Base-by-base conservation (phyloP, 345 rosid genomes). In the Mercurialis annua region DNA sequence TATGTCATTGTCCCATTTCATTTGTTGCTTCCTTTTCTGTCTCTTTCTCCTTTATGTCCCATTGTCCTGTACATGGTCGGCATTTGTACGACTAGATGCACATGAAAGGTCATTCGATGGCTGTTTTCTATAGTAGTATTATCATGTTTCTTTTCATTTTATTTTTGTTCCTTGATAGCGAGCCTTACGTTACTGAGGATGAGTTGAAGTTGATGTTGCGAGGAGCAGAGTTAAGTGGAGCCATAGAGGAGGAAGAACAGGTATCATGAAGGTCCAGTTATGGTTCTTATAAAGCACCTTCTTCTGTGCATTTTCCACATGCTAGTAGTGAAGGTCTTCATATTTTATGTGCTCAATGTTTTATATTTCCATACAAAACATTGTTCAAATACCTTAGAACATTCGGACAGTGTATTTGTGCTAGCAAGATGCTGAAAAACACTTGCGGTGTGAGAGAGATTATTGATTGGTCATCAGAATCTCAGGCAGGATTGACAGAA, bases 231-330 rank as follows among this genome's bases (percentile, higher is more conserved):
- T 52, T 94, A 65, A 94, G 99, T 71, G 99, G 99, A 5, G 98
- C 98, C n/a, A 94, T 94, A 68, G 99, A 94, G 80, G 99, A 91
- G 85, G 99, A 94, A 76, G 99, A 94, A 70, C 99, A 94, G 92
- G 98, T 89, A 77, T 70, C 46, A 14, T 10, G 47, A 57, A 31
- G 31, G 42, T 60, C 33, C 21, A 30, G 33, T 9, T 60, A 36
- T 59, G 65, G 17, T 52, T 34, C 51, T 65, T 31, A 48, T 65
- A 24, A 34, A 34, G 24, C 26, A 7, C 27, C 36, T 54, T 5
- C 5, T 29, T 44, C 17, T 49, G 16, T 27, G 15, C 10, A 38
- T 5, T 61, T 61, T 40, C 50, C 4, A 10, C 49, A 61, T 21
- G 17, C 29, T 21, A 61, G 9, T 29, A 31, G n/a, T n/a, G n/a